These are phyloP conservation scores for Solanum dulcamara DNA, from an alignment of 257 asterid species.

Conservation along the genomic window DNA sequence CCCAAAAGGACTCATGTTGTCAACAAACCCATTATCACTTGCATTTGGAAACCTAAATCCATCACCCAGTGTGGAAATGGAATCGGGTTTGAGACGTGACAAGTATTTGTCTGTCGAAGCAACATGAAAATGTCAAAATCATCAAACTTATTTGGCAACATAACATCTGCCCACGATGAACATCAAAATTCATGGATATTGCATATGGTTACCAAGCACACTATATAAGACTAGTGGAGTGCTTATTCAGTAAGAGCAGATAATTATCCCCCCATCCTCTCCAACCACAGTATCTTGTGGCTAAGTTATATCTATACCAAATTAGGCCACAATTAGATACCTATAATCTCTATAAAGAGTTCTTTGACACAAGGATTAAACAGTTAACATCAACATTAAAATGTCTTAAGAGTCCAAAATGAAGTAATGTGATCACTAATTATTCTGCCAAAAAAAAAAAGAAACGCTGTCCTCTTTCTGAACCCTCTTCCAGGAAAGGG, in stretches of 20 bases:
- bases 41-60: constrained; percentile 41
- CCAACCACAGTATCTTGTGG: not conserved
- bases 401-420: not conserved
- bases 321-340: not conserved
- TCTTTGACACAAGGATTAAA: not conserved
- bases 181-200: not conserved
- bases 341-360: not conserved
- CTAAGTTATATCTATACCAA: not conserved
- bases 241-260: not conserved
- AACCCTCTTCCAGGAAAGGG: not conserved
- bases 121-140: constrained; percentile 14
- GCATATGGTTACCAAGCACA: not conserved
- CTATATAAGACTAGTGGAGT: not conserved
- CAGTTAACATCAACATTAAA: not conserved
- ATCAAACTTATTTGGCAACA: not conserved
- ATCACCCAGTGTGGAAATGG: constrained; percentile 39
- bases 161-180: not conserved
- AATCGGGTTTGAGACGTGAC: constrained; percentile 47
- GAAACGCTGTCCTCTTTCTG: not conserved
- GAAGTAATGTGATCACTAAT: not conserved
- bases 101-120: constrained; percentile 60
- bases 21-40: constrained; percentile 41
- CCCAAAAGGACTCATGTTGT: constrained; percentile 39
- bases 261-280: not conserved
- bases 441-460: not conserved